phyloP scores from a whole-genome alignment of 2,329 filamentous ascomycete species.

The Pseudogymnoascus verrucosus region DNA sequence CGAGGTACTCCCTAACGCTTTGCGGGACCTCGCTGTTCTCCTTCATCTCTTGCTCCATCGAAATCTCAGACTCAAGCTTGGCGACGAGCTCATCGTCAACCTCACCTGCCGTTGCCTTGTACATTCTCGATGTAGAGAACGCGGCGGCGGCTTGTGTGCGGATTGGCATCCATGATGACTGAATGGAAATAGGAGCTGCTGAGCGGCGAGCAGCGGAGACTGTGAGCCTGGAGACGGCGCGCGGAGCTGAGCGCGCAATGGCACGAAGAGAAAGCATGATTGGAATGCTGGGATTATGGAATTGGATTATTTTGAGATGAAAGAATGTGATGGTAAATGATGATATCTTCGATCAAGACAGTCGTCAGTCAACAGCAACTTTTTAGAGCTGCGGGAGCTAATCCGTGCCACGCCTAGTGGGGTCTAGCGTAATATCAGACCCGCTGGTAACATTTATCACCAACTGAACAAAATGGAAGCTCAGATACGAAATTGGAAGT shows the following conservation, averaged over 20 bases:
- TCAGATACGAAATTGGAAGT: background rate
- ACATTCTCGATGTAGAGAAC: slow-evolving; percentile 35
- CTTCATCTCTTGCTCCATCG: slow-evolving; percentile 73
- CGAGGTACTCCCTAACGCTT: slow-evolving; percentile 79
- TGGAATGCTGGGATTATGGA: slow-evolving; percentile 11
- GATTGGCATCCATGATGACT: slow-evolving; percentile 23
- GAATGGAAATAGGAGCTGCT: slow-evolving; percentile 29
- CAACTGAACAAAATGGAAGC: background rate
- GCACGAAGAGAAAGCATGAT: slow-evolving; percentile 64
- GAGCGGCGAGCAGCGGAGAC: slow-evolving; percentile 43
- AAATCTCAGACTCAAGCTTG: slow-evolving; percentile 78
- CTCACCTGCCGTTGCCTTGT: slow-evolving; percentile 34
- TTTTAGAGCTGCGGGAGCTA: slow-evolving; percentile 9
- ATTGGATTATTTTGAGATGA: slow-evolving; percentile 13
- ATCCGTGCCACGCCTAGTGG: background rate
- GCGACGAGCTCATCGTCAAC: slow-evolving; percentile 72
- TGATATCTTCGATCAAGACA: background rate
- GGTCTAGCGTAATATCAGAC: slow-evolving; percentile 5
- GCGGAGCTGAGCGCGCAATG: slow-evolving; percentile 58
- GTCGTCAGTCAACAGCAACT: slow-evolving; percentile 5
- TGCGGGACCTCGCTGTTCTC: slow-evolving; percentile 62
- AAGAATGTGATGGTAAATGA: slow-evolving; percentile 8
- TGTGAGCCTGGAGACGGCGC: slow-evolving; percentile 51
- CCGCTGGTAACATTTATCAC: background rate
- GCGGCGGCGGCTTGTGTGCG: slow-evolving; percentile 22